phyloP scores from a whole-genome alignment of 2,329 filamentous ascomycete species.

The Fusarium coffeatum region DNA sequence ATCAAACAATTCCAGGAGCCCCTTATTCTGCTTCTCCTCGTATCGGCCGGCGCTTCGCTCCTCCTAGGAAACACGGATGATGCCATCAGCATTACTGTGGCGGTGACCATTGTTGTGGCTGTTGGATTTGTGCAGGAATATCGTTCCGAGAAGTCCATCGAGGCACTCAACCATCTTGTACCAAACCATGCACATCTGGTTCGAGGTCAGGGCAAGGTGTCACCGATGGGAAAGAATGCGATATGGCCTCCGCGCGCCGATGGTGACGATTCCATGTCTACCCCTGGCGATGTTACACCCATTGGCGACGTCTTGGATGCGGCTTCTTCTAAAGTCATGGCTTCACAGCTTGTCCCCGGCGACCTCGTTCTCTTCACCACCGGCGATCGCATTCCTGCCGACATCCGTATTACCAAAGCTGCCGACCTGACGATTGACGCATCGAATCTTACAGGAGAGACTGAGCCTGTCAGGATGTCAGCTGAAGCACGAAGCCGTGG shows the following conservation, averaged over 20 bases:
- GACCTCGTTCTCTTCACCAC: conserved; percentile 95
- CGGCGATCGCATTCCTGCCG: conserved; percentile 94
- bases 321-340: conserved; percentile 85
- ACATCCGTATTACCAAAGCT: conserved; percentile 92
- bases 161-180: conserved; percentile 91
- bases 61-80: conserved; percentile 95
- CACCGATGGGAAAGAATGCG: conserved; percentile 51
- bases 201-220: conserved; percentile 62
- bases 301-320: conserved; percentile 74
- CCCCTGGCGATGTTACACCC: conserved; percentile 66
- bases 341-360: conserved; percentile 87
- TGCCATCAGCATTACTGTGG: conserved; percentile 93
- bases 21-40: conserved; percentile 89
- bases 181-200: conserved; percentile 97
- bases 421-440: conserved; percentile 94
- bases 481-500: conserved; percentile 65
- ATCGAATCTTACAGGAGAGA: conserved; percentile 96
- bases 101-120: conserved; percentile 95
- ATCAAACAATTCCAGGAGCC: conserved; percentile 97
- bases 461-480: conserved; percentile 87
- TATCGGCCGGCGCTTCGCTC: conserved; percentile 87
- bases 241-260: conserved; percentile 62
- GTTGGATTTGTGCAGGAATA: conserved; percentile 99
- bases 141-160: conserved; percentile 94
- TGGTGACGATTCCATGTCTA: conserved; percentile 57